Evolutionary conservation across 192 early-diverging fungal genomes (phyloP).

Genomic region (Coemansia sp.): DNA sequence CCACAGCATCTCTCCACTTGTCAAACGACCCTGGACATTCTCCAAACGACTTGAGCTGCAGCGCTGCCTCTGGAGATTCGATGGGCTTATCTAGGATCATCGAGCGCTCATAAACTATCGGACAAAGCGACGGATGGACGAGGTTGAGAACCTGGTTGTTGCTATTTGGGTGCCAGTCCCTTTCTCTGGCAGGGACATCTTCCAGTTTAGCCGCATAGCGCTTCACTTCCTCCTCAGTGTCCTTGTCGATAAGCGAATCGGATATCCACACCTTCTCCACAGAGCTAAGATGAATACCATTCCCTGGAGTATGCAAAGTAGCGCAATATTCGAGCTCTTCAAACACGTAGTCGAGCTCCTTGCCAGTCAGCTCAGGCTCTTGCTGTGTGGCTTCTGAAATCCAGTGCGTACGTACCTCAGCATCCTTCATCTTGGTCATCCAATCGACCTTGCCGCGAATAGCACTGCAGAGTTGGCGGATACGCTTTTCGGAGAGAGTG

Average conservation of each 20-base stretch:
- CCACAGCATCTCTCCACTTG: constrained; percentile 15
- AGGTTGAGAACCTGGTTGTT: constrained; percentile 58
- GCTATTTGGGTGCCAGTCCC: too few species aligned
- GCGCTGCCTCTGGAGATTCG: constrained; percentile 18
- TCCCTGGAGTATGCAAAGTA: constrained; percentile 23
- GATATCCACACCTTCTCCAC: constrained; percentile 44
- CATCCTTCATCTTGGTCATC: constrained; percentile 32
- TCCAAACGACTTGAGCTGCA: constrained; percentile 35
- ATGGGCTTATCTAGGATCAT: constrained; percentile 27
- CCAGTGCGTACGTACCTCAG: constrained; percentile 32
- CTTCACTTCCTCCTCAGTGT: constrained; percentile 21
- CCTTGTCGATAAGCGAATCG: constrained; percentile 29
- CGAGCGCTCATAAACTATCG: constrained; percentile 38
- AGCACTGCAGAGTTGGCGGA: constrained; percentile 38
- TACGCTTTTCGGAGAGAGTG: constrained; percentile 29
- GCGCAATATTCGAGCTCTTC: constrained; percentile 50
- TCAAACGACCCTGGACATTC: constrained; percentile 10
- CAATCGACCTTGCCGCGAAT: constrained; percentile 57
- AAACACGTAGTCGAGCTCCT: constrained; percentile 48
- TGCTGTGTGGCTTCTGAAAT: constrained; percentile 17
- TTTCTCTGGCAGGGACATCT: too few species aligned
- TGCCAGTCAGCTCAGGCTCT: constrained; percentile 32
- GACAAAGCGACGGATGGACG: constrained; percentile 57
- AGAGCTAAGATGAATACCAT: constrained; percentile 19
- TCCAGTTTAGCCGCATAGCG: too few species aligned